These are phyloP conservation scores for Kuraishia borneana DNA, from an alignment of 805 yeast species.

Conservation along the genomic window DNA sequence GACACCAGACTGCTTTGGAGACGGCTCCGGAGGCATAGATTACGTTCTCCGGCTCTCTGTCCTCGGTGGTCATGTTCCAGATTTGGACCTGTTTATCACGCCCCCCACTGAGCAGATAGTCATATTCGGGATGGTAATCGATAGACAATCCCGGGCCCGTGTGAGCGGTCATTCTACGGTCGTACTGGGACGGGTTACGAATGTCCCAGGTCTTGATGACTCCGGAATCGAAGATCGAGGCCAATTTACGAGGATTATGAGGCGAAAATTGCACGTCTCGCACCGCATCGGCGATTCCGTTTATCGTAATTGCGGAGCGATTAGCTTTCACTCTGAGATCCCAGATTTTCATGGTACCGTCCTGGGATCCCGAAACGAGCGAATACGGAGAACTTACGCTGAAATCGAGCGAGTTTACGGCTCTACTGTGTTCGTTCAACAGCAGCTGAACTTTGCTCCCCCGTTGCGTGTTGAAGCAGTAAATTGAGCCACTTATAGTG, in stretches of 20 bases:
- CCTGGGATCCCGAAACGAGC: slow-evolving; percentile 62
- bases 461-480: slow-evolving; percentile 17
- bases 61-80: slow-evolving; percentile 46
- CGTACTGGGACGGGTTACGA: slow-evolving; percentile 52
- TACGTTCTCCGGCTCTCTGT: slow-evolving; percentile 52
- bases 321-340: slow-evolving; percentile 41
- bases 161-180: slow-evolving; percentile 75
- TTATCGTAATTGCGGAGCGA: slow-evolving; percentile 38
- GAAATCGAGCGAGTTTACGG: slow-evolving; percentile 33
- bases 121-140: slow-evolving; percentile 80
- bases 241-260: slow-evolving; percentile 43
- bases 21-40: slow-evolving; percentile 72
- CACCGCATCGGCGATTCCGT: slow-evolving; percentile 63
- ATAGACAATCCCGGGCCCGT: slow-evolving; percentile 83
- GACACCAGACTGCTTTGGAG: slow-evolving; percentile 62
- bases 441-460: slow-evolving; percentile 16
- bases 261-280: slow-evolving; percentile 43
- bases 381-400: slow-evolving; percentile 25
- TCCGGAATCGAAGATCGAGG: slow-evolving; percentile 85
- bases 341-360: slow-evolving; percentile 70
- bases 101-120: slow-evolving; percentile 84
- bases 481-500: slow-evolving; percentile 36
- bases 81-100: slow-evolving; percentile 75
- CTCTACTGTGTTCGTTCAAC: slow-evolving; percentile 30
- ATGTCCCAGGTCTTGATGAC: slow-evolving; percentile 79